Percentiles rank a stretch among this genome's conserved stretches.
These are phyloP conservation scores for Coemansia sp. DNA, from an alignment of 192 early-diverging fungal species.

Conservation along the genomic window DNA sequence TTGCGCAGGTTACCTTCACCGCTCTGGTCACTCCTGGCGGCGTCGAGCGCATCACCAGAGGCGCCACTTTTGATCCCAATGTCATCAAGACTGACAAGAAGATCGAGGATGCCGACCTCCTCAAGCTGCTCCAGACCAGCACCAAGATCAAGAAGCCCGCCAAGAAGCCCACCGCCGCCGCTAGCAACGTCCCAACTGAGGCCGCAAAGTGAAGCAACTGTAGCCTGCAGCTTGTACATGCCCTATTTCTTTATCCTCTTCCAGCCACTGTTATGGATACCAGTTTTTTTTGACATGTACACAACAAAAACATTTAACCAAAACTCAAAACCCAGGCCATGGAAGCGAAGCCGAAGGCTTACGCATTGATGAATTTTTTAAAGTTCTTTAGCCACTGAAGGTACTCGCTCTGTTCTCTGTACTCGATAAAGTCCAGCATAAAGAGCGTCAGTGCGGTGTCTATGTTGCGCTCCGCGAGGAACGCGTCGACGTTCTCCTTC, in stretches of 20 bases:
- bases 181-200: background rate
- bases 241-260: background rate
- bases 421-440: slow-evolving; percentile 85
- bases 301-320: background rate
- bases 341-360: background rate
- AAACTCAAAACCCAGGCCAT: background rate
- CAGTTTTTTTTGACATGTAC: background rate
- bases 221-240: background rate
- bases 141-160: slow-evolving; percentile 50
- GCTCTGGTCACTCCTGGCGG: slow-evolving; percentile 86
- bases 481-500: slow-evolving; percentile 68
- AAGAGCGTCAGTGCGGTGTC: slow-evolving; percentile 80
- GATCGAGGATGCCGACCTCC: slow-evolving; percentile 76
- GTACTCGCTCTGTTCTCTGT: slow-evolving; percentile 97
- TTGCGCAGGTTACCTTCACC: slow-evolving; percentile 93
- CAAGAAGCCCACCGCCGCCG: slow-evolving; percentile 24
- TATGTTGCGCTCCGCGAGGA: slow-evolving; percentile 87
- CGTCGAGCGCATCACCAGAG: slow-evolving; percentile 75
- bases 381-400: slow-evolving; percentile 80
- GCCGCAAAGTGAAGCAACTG: background rate
- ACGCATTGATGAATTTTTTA: slow-evolving; percentile 70
- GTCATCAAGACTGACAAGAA: slow-evolving; percentile 82
- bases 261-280: background rate
- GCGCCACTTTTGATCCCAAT: slow-evolving; percentile 70
- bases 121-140: slow-evolving; percentile 68